These are phyloP conservation scores for Oenanthe javanica DNA, from an alignment of 140 eudicot species.

Conservation along the genomic window DNA sequence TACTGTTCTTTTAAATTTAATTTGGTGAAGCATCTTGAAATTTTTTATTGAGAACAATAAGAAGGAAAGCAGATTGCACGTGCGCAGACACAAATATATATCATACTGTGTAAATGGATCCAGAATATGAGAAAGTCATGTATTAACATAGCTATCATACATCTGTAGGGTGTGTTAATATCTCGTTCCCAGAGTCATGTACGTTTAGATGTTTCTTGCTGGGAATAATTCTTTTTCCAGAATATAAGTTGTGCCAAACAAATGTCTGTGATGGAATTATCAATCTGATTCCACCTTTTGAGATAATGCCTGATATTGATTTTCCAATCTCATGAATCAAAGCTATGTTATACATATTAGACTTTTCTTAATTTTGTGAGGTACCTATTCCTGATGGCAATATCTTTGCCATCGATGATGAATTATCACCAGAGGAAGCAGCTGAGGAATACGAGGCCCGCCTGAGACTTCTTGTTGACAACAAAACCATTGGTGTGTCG, in stretches of 20 bases:
- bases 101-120: background rate
- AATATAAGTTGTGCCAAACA: background rate
- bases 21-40: background rate
- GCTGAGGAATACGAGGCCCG: slow-evolving; percentile 59
- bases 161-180: background rate
- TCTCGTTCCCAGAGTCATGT: too few species aligned
- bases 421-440: slow-evolving; percentile 50
- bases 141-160: background rate
- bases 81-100: background rate
- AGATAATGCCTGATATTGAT: background rate
- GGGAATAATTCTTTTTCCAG: background rate
- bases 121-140: background rate
- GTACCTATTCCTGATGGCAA: slow-evolving; percentile 49
- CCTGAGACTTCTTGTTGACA: slow-evolving; percentile 35
- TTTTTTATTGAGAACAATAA: background rate
- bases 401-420: slow-evolving; percentile 47
- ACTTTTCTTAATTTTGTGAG: slow-evolving; percentile 23
- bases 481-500: slow-evolving; percentile 25
- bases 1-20: background rate
- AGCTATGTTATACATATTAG: background rate
- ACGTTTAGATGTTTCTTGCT: background rate
- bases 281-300: background rate
- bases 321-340: background rate
- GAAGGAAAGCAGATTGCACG: background rate
- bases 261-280: background rate